Evolutionary conservation across 345 rosid species (phyloP).

Genomic region (Salix brachista): DNA sequence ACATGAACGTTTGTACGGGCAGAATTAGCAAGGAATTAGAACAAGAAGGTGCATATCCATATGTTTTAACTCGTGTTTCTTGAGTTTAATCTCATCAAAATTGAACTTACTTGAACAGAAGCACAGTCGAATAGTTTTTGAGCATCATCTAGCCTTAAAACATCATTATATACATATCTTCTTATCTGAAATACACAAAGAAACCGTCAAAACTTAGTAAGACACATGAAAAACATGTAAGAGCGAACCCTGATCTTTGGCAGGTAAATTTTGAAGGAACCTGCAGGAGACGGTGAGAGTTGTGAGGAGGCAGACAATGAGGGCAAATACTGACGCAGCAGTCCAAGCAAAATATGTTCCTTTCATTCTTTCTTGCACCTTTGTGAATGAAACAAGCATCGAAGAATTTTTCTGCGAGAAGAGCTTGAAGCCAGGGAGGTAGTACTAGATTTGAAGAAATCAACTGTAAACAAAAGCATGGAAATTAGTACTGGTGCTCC

Average conservation of each 20-base stretch:
- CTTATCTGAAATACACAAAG: constrained; percentile 51
- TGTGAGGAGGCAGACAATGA: constrained; percentile 69
- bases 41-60: neutral
- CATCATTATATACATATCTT: constrained; percentile 84
- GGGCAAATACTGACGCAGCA: constrained; percentile 74
- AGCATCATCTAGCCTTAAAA: constrained; percentile 62
- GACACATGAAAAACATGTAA: neutral
- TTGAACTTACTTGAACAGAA: constrained; percentile 59
- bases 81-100: neutral
- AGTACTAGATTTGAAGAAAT: constrained; percentile 16
- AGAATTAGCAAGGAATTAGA: neutral
- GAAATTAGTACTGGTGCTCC: neutral
- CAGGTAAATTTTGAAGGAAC: constrained; percentile 24
- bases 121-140: constrained; percentile 69
- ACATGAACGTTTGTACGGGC: neutral
- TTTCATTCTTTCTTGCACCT: constrained; percentile 69
- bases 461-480: constrained; percentile 20
- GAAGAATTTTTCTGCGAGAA: constrained; percentile 75
- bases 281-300: constrained; percentile 77
- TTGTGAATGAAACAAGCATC: constrained; percentile 65
- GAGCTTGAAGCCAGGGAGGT: constrained; percentile 56
- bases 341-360: constrained; percentile 73
- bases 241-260: neutral
- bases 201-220: neutral
- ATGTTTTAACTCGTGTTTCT: neutral